Evolutionary conservation across 129 eudicot species (phyloP), one percentile per base, ranked within the genome.

Genomic region (Gnaphalium uliginosum): DNA sequence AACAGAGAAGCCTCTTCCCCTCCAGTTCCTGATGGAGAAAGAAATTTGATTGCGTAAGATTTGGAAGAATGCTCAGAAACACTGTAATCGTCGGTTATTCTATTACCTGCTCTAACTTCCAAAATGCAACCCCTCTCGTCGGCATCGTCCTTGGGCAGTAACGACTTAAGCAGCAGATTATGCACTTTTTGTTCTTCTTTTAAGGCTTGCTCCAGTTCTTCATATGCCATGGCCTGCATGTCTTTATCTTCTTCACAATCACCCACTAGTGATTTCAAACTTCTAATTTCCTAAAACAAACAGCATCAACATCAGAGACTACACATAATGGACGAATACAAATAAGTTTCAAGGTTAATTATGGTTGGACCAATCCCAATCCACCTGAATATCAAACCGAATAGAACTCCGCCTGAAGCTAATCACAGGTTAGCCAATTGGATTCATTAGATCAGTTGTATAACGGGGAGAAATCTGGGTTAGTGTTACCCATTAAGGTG

Each of bases 1-100:
- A 94, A 94, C 78, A 94, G 65, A 71, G 98, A 94, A 81, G 98
- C 98, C 83, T 94, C 97, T 51, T 94, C 98, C 48, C 98, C 98
- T 74, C 98, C 98, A 25, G 91, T 94, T 62, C 98, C 98, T 94
- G 82, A 39, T 75, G 70, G 74, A 85, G 73, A 61, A 32, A 76
- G 9, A 4, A 32, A 59, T 29, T 58, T 25, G 51, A 48, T 54
- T 22, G 32, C 30, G 25, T 21, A 37, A 63, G 35, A 69, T 43
- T 56, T 8, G 11, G 51, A 23, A 37, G 37, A 35, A 27, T 39
- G 56, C 13, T 32, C 50, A 33, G 19, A 18, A 33, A 61, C 35
- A 32, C 29, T 66, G 48, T 39, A 62, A 53, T 68, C 69, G 23
- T 26, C 17, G 4, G 43, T 19, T 57, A 73, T 6, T 32, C 35